Base-by-base conservation (phyloP, 495 filamentous ascomycete species). In the Clavariopsis aquatica region DNA sequence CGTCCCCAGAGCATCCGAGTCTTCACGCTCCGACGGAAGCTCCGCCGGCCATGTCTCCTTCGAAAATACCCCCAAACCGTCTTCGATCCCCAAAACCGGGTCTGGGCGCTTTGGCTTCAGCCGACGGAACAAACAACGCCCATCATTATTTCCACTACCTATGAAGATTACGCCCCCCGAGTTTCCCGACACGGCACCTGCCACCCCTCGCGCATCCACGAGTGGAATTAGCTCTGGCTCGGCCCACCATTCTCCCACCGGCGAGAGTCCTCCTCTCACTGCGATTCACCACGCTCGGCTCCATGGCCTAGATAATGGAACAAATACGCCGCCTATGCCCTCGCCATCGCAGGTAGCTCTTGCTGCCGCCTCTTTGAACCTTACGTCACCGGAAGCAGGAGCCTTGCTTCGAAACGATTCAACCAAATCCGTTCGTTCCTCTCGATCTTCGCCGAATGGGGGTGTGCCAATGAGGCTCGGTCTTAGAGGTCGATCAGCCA, bases 1-100 rank as follows among this genome's bases (percentile, higher is more conserved):
- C 1, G 80, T 88, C 47, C 83, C 85, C 54, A 82, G 94, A 43
- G 80, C 91, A 24, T 97, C 94, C 3, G 94, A 97, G 64, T 97
- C 94, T 0, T 96, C 92, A 23, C 86, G 91, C 55, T 96, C 93
- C 20, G 92, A 96, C 72, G 87, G 85, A 27, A 95, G 92, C 74
- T 86, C 87, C 12, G 86, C 82, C n/a, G 92, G 96, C 31, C 88
- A 84, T 64, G 80, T 85, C 45, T 79, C 84, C 5, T 85, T 82
- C 69, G 81, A 83, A 46, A 84, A 83, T 38, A 86, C 83, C 4
- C 85, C 84, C 8, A 89, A 84, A 24, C 85, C 86, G 26, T 85
- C 83, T 7, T 49, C 41, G 41, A 59, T 84, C 82, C 77, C 84
- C n/a, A 84, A 83, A 29, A 85, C 82, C 15, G 84, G 84, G 24